Conservation (phyloP, 192 early-diverging fungal genomes). For the Coemansia sp. region DNA sequence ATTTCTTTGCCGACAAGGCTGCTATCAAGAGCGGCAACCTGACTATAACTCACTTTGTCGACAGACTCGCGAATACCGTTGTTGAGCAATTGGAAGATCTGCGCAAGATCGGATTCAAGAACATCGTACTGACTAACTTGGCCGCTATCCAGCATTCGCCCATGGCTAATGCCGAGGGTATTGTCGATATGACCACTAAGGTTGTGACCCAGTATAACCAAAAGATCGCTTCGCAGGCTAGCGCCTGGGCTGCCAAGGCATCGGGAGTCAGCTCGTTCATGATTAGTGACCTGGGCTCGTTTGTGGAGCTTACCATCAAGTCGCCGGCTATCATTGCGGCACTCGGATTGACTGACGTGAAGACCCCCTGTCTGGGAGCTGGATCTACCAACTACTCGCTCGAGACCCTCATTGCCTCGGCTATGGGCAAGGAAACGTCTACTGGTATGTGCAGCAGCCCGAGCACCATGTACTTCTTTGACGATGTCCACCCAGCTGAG, state of each 20-base stretch:
- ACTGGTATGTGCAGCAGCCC: constrained; percentile 38
- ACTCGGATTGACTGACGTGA: constrained; percentile 35
- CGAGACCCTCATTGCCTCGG: constrained; percentile 29
- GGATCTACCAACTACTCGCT: constrained; percentile 42
- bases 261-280: constrained; percentile 16
- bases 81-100: constrained; percentile 30
- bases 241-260: constrained; percentile 33
- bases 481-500: constrained; percentile 49
- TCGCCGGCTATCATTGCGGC: constrained; percentile 21
- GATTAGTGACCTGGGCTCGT: constrained; percentile 41
- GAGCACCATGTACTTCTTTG: constrained; percentile 51
- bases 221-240: constrained; percentile 16
- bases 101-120: constrained; percentile 41
- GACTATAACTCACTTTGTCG: constrained; percentile 24
- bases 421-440: constrained; percentile 22
- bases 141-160: constrained; percentile 47
- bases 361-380: constrained; percentile 40
- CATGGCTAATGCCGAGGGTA: constrained; percentile 18
- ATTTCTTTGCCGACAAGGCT: constrained; percentile 34
- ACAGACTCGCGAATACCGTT: constrained; percentile 8
- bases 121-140: constrained; percentile 37
- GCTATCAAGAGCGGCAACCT: constrained; percentile 20
- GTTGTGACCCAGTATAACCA: constrained; percentile 34
- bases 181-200: constrained; percentile 18
- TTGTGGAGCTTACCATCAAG: constrained; percentile 35